Evolutionary conservation across 2,329 filamentous ascomycete species (phyloP), one percentile per base, ranked within the genome.

Genomic region (Ascochyta fabae): DNA sequence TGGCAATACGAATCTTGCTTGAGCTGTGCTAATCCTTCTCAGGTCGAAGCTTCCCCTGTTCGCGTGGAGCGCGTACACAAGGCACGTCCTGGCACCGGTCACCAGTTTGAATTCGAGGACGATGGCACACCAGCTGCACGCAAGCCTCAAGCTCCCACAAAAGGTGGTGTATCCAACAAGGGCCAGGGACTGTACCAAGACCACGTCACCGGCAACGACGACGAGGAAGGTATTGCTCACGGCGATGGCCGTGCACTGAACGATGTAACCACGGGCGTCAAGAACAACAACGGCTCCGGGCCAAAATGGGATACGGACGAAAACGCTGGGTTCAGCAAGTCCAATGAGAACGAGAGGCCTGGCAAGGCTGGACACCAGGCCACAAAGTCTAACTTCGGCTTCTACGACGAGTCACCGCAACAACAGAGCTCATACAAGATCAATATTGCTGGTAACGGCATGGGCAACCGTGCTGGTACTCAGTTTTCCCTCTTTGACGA

Each of bases 101-200:
- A 87, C 1, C 92, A 98, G 75, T 97, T 96, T 70, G 87, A 95
- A 58, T 84, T 97, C 67, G 81, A 85, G 49, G 93, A 98, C 71
- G 88, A 93, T 52, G 87, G 85, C 44, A 84, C 84, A 31, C 84
- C 85, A 45, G 78, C 81, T 15, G 81, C 79, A 7, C 80, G 83
- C 50, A 66, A 67, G 48, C 68, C 74, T 41, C 58, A 67, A 5
- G 48, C 57, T n/a, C 48, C 75, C 23, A 69, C 73, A 34, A 79
- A 79, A 62, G 77, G 78, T 35, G 80, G 81, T 47, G 81, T 77
- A 34, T 83, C 87, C 53, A 92, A 91, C 75, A 86, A 85, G 53
- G 88, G 88, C 6, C 79, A 88, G 39, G 83, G 84, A 26, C 81
- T 96, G 40, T 96, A 96, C 79, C 83, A 91, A 69, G 90, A 94